A percentile compares a stretch with the other conserved stretches of the same genome.
phyloP scores from a whole-genome alignment of 768 basidiomycete genomes.

The Boletus reticulatus region DNA sequence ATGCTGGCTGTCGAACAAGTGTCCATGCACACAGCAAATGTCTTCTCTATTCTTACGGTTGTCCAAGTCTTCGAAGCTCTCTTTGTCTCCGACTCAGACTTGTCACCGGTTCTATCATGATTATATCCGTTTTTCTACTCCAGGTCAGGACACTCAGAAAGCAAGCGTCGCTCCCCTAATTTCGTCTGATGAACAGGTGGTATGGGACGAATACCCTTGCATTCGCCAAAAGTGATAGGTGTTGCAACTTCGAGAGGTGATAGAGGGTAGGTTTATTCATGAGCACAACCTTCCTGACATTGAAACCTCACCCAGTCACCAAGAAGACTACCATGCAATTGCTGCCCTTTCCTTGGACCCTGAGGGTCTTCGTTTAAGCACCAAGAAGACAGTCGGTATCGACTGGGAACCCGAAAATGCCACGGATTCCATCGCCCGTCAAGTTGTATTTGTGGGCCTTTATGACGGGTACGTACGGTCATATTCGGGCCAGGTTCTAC shows the following conservation, averaged over 20 bases:
- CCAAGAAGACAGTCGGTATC: constrained; percentile 58
- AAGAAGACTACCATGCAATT: constrained; percentile 85
- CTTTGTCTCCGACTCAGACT: constrained; percentile 9
- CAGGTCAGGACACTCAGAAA: constrained; percentile 38
- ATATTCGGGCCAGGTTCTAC: background rate
- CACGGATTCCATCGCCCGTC: constrained; percentile 57
- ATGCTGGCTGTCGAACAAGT: constrained; percentile 26
- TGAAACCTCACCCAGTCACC: constrained; percentile 54
- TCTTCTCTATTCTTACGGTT: constrained; percentile 23
- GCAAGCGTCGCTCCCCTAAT: constrained; percentile 1
- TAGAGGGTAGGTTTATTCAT: constrained; percentile 48
- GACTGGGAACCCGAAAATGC: constrained; percentile 70
- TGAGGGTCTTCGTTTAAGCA: constrained; percentile 63
- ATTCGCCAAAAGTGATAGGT: constrained; percentile 77
- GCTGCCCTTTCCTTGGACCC: constrained; percentile 74
- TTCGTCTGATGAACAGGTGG: constrained; percentile 44
- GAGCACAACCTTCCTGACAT: background rate
- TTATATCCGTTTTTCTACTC: constrained; percentile 54
- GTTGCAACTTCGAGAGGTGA: constrained; percentile 74
- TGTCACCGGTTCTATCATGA: constrained; percentile 55
- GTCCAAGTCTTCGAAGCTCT: constrained; percentile 16
- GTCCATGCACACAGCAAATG: constrained; percentile 29
- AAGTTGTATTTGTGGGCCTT: constrained; percentile 85
- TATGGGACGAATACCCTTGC: constrained; percentile 63
- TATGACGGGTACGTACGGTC: constrained; percentile 75